Conservation (phyloP, 2,329 filamentous ascomycete species). For the Tolypocladium inflatum region DNA sequence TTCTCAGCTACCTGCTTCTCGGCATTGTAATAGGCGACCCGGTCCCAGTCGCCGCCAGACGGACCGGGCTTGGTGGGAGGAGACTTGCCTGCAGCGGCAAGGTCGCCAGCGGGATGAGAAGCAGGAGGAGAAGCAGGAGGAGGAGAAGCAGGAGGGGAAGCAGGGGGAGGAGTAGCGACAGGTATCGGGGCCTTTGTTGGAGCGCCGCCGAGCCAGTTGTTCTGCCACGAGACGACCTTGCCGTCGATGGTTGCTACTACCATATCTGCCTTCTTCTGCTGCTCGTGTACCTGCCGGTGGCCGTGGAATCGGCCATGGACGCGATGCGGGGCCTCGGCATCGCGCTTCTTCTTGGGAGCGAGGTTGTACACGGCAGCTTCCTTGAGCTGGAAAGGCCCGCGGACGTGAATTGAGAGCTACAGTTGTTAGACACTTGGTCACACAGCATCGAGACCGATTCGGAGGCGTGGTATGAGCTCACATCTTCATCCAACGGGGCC, state of each 20-base stretch:
- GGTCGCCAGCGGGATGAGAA: neutral
- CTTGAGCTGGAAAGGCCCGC: slow-evolving; percentile 58
- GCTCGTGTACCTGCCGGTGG: slow-evolving; percentile 44
- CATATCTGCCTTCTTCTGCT: slow-evolving; percentile 41
- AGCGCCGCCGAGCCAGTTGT: slow-evolving; percentile 36
- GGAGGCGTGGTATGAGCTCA: slow-evolving; percentile 18
- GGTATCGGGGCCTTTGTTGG: slow-evolving; percentile 10
- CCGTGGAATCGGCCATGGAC: slow-evolving; percentile 23
- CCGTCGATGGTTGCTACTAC: slow-evolving; percentile 52
- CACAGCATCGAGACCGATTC: neutral
- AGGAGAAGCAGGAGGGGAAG: slow-evolving; percentile 6
- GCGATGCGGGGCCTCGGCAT: slow-evolving; percentile 10
- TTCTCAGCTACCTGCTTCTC: slow-evolving; percentile 28
- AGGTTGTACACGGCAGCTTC: slow-evolving; percentile 61
- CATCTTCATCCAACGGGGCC: slow-evolving; percentile 61
- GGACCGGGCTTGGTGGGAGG: slow-evolving; percentile 6
- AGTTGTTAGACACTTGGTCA: neutral
- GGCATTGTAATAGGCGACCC: slow-evolving; percentile 36
- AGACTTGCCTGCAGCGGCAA: neutral
- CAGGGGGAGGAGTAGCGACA: slow-evolving; percentile 7
- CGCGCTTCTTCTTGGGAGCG: slow-evolving; percentile 22
- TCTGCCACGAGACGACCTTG: slow-evolving; percentile 46
- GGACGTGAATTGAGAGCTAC: slow-evolving; percentile 63
- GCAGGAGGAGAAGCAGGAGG: slow-evolving; percentile 8
- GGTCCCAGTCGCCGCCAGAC: slow-evolving; percentile 25